Conservation (phyloP, 257 asterid genomes). For the Apocynum venetum region DNA sequence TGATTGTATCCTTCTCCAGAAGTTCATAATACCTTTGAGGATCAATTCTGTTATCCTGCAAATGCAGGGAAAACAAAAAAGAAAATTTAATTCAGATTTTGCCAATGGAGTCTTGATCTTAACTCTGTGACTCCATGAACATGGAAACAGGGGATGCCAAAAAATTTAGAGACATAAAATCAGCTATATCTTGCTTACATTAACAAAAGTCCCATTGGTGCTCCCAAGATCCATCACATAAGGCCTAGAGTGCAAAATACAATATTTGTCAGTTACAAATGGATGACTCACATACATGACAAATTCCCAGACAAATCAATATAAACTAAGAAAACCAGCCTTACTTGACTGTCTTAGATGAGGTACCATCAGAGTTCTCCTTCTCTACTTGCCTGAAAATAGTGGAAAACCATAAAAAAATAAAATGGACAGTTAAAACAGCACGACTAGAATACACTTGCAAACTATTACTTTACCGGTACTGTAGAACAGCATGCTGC, state of each 20-base stretch:
- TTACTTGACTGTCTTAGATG: constrained; percentile 70
- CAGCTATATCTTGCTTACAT: constrained; percentile 46
- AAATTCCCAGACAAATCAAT: constrained; percentile 15
- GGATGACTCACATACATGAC: constrained; percentile 8
- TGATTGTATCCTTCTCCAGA: constrained; percentile 76
- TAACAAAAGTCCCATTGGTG: constrained; percentile 87
- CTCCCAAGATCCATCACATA: constrained; percentile 98
- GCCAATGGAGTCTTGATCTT: background rate
- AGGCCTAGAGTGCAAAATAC: constrained; percentile 53
- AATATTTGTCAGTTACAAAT: constrained; percentile 15
- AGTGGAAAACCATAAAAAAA: constrained; percentile 6
- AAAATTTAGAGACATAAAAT: background rate
- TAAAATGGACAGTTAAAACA: constrained; percentile 10
- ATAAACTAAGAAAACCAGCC: constrained; percentile 10
- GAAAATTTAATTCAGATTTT: background rate
- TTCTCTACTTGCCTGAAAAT: constrained; percentile 82
- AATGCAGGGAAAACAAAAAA: constrained; percentile 6
- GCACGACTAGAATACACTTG: background rate
- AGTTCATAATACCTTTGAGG: constrained; percentile 86
- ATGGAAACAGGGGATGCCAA: constrained; percentile 13
- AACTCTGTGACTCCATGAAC: constrained; percentile 1
- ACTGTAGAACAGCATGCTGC: constrained; percentile 98
- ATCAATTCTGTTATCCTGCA: constrained; percentile 76
- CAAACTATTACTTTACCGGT: constrained; percentile 45
- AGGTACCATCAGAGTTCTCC: constrained; percentile 77